Base-by-base conservation (phyloP, 306 rosid genomes). In the Lupinus albus region DNA sequence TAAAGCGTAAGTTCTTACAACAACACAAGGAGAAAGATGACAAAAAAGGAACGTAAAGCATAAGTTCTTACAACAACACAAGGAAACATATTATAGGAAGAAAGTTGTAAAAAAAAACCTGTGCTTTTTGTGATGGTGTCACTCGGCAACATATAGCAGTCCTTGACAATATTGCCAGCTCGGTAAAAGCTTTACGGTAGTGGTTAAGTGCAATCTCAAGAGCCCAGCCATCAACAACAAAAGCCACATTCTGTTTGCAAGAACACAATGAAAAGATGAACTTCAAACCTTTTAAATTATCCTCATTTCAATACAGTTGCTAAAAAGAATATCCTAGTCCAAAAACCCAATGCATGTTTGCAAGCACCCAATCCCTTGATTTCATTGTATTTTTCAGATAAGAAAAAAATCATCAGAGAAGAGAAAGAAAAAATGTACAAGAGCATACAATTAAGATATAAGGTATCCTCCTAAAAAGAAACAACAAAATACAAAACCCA, bases 61-160 rank as follows among this genome's bases (percentile, higher is more conserved):
- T 45, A 51, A 39, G 36, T 32, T 56, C 57, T 28, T 71, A 49
- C 25, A 38, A 77, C 46, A 82, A 67, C 21, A 75, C 35, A 47
- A 42, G 46, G 71, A 35, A 63, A 47, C 67, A 66, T 7, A 55
- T 15, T 59, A 64, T 33, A 70, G 20, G 42, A 51, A 61, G 51
- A 56, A 44, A 71, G 60, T 41, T 35, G 46, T 38, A 71, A 64
- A 53, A 54, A 47, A 53, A 54, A 47, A 93, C 99, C 99, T 94
- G 99, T 39, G 97, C 99, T 78, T 94, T 94, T 75, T 94, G 99
- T 28, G 99, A 94, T 63, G 99, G 99, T 3, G 99, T 94, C 71
- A 90, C 96, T 4, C 99, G 99, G 70, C 99, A 94, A 75, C 99
- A 94, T 68, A 90, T 94, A 60, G 99, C 99, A 67, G 99, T 94